Base-by-base conservation (phyloP, 164 flowering plant genomes). In the Nymphaea colorata region DNA sequence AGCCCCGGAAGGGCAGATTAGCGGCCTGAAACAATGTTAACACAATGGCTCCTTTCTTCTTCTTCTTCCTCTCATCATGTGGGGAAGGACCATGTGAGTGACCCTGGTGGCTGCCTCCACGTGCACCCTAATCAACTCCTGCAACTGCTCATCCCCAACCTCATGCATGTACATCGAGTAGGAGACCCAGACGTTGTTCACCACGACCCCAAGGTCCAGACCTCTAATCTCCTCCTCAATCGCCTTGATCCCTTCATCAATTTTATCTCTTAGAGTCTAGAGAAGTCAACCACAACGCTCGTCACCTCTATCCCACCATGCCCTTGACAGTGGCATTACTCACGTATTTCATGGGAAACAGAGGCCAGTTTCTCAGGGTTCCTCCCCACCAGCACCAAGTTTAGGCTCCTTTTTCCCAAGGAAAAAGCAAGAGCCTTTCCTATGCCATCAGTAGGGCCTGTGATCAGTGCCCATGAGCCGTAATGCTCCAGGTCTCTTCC, bases 361-460 rank as follows among this genome's bases (percentile, higher is more conserved):
- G 36, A 25, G 36, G 36, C 36, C 36, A 90, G 78, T 74, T 93
- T 90, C 41, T 77, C 82, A 2, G 87, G 87, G 68, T 79, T 90
- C 0, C 97, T 81, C 60, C 88, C 98, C 6, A 93, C 91, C 59
- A 93, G 69, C 18, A 91, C 68, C 45, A 93, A 69, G 67, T 89
- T 89, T n/a, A 93, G 85, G 8, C 96, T 93, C 61, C 81, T 86
- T 4, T 79, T 63, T 59, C 97, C 98, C 43, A 93, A 73, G 67
- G 89, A 80, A 67, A 91, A 91, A 18, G 98, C 94, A 70, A 90
- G 83, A 62, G 79, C 81, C 64, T 87, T 91, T 17, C 97, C 98
- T 25, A 93, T 89, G n/a, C 98, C 98, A 64, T 93, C 96, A 3
- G 98, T 90, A 2, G 91, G 87, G 11, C 97, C 98, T 12, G 98